Percentiles rank a stretch among this genome's conserved stretches.
These are phyloP conservation scores for Cytospora leucostoma DNA, from an alignment of 2,329 filamentous ascomycete genomes.

Conservation along the genomic window DNA sequence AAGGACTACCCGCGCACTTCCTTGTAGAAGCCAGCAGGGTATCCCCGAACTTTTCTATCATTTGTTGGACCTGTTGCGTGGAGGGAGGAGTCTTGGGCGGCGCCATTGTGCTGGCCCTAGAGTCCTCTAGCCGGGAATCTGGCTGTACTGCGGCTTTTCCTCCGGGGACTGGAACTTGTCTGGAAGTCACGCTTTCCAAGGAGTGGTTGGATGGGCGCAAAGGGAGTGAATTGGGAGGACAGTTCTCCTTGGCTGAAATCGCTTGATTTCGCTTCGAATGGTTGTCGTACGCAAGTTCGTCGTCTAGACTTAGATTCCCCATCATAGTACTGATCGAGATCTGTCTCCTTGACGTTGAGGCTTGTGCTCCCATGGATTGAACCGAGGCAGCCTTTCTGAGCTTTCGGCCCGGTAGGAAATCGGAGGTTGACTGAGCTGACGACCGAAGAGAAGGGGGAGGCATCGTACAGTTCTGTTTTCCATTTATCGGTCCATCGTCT, in stretches of 20 bases:
- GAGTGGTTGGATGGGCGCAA: constrained; percentile 31
- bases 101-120: constrained; percentile 28
- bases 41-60: constrained; percentile 33
- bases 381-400: constrained; percentile 34
- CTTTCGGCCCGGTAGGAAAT: constrained; percentile 29
- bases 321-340: constrained; percentile 38
- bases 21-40: constrained; percentile 34
- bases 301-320: constrained; percentile 43
- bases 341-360: constrained; percentile 37
- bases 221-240: constrained; percentile 26
- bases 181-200: constrained; percentile 35
- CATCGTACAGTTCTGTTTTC: constrained; percentile 44
- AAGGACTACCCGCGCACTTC: constrained; percentile 43
- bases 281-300: constrained; percentile 32
- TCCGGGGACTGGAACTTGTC: constrained; percentile 33
- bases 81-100: constrained; percentile 36
- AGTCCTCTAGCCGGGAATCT: constrained; percentile 10
- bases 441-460: constrained; percentile 29
- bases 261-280: constrained; percentile 47
- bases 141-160: constrained; percentile 28
- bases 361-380: constrained; percentile 30
- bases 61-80: constrained; percentile 14
- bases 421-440: constrained; percentile 25
- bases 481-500: constrained; percentile 33
- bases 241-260: constrained; percentile 40